Conservation (phyloP, 106 monocot genomes). For the Apostasia shenzhenica region DNA sequence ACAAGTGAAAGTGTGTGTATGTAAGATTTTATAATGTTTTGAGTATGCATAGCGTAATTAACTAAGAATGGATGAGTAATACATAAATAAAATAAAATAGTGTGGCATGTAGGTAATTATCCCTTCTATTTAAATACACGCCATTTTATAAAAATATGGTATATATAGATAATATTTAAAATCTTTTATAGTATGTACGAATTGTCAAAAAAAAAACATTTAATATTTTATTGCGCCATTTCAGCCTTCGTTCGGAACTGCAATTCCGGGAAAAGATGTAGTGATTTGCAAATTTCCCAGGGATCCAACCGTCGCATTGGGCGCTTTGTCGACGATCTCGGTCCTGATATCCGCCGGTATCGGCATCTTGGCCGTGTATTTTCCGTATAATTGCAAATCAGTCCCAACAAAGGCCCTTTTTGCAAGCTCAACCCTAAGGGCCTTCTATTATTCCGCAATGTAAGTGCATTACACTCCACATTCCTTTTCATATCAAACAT, state of each 20-base stretch:
- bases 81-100: too few relatives aligned
- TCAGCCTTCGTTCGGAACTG: constrained; percentile 63
- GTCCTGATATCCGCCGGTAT: constrained; percentile 31
- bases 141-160: neutral
- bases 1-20: too few relatives aligned
- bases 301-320: constrained; percentile 62
- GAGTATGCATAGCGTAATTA: too few relatives aligned
- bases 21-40: too few relatives aligned
- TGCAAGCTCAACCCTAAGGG: neutral
- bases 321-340: constrained; percentile 41
- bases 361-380: constrained; percentile 45
- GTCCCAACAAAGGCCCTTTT: neutral
- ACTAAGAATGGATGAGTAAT: too few relatives aligned
- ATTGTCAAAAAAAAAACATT: neutral
- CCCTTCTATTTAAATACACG: neutral
- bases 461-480: neutral
- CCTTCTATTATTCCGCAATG: neutral
- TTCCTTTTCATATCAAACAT: too few relatives aligned
- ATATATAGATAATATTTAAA: neutral
- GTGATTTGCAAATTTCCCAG: constrained; percentile 72
- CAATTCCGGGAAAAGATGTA: constrained; percentile 48
- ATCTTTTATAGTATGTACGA: neutral
- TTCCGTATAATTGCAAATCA: constrained; percentile 19
- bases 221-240: neutral
- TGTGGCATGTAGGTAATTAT: too few relatives aligned